Evolutionary conservation across 805 yeast species (phyloP), one percentile per base, ranked within the genome.

Genomic region (Dipodascopsis uninucleata): DNA sequence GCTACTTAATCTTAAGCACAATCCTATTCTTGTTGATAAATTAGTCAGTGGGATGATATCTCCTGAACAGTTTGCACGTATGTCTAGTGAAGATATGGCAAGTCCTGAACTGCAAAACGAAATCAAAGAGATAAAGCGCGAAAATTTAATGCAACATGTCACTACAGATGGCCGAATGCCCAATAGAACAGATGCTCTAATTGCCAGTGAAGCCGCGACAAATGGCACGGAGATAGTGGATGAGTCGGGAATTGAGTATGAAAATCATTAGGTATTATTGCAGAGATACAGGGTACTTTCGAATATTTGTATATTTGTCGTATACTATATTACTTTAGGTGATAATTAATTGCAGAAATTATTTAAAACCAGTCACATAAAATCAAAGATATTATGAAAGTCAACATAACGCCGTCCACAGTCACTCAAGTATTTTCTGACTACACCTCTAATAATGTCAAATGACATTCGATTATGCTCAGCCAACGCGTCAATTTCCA

Each of bases 401-500:
- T 86, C 85, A 39, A 89, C 97, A 64, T 79, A 88, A 39, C 96
- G 74, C 55, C 96, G 80, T 4, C 95, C 97, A 66, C 90, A 84
- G 51, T 84, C 84, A 40, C 71, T 71, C 55, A 90, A 66, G 58
- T 89, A 90, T 63, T 79, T 80, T 53, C 78, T 76, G 0, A 84
- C 84, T 1, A 86, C 81, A 8, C 70, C 68, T 36, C 74, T 71
- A 51, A 77, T 76, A 4, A 65, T 56, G 14, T 64, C 74, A 57
- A 88, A 82, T 17, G 76, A 58, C 9, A 68, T 78, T 41, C 88
- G 70, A 60, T 87, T 89, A 58, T 84, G 95, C 61, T 84, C 95
- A 1, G 84, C 81, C 32, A 86, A 67, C 0, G 89, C 94, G 46
- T 75, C 79, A 9, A 83, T 62, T 50, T 83, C 82, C 1, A 82